Conservation (phyloP, 768 basidiomycete genomes). For the Mycena rebaudengoi region DNA sequence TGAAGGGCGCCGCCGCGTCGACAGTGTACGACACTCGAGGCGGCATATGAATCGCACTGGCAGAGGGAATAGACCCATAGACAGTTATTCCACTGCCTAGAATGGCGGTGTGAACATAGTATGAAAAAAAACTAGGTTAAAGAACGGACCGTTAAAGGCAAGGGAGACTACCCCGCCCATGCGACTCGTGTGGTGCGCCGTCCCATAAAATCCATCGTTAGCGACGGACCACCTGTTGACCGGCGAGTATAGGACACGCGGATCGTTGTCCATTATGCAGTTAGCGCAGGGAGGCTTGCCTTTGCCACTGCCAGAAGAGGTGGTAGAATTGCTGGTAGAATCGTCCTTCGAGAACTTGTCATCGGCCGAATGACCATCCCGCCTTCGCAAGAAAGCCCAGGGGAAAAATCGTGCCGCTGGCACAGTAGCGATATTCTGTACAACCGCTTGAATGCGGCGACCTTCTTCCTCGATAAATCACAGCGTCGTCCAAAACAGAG, state of each 20-base stretch:
- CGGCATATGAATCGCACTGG: constrained; percentile 43
- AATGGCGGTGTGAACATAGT: not conserved
- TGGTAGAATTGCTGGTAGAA: not conserved
- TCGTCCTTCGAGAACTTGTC: not conserved
- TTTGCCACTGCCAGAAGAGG: not conserved
- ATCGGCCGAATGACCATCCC: not conserved
- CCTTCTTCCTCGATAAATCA: not conserved
- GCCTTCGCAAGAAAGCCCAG: not conserved
- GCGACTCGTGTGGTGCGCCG: constrained; percentile 46
- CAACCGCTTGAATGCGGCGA: constrained; percentile 1
- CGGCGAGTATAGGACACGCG: constrained; percentile 44
- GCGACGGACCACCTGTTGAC: constrained; percentile 47
- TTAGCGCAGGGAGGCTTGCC: not conserved
- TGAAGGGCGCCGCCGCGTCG: constrained; percentile 42
- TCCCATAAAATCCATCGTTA: constrained; percentile 32
- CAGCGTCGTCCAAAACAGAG: not conserved
- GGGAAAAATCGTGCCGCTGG: too few species aligned
- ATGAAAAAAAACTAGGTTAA: not conserved
- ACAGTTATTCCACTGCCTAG: constrained; percentile 58
- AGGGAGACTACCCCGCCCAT: constrained; percentile 43
- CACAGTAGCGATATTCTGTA: too few species aligned
- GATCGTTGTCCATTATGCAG: constrained; percentile 44
- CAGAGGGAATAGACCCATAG: constrained; percentile 53
- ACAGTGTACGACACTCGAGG: constrained; percentile 51
- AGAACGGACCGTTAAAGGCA: constrained; percentile 46